Evolutionary conservation across 2,329 filamentous ascomycete species (phyloP).

Genomic region (Bipolaris zeicola): DNA sequence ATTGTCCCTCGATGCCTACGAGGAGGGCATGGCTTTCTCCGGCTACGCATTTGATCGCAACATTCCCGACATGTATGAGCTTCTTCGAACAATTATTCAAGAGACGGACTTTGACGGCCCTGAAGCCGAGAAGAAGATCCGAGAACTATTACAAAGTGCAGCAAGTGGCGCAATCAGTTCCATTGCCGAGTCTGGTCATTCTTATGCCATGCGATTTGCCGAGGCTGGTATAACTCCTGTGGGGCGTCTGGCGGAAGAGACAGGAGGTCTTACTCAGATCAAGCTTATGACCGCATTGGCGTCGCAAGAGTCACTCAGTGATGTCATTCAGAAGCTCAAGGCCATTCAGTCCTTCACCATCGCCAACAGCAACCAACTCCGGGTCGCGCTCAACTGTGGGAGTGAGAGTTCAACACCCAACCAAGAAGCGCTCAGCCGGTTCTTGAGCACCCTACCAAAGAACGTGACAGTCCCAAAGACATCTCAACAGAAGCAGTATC

Average conservation of each 20-base stretch:
- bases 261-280: slow-evolving; percentile 88
- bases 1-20: slow-evolving; percentile 69
- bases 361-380: slow-evolving; percentile 68
- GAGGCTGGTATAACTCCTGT: slow-evolving; percentile 77
- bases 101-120: slow-evolving; percentile 90
- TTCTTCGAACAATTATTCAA: slow-evolving; percentile 77
- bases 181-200: slow-evolving; percentile 88
- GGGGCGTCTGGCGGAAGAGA: slow-evolving; percentile 78
- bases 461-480: slow-evolving; percentile 37
- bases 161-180: slow-evolving; percentile 90
- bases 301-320: slow-evolving; percentile 72
- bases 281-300: slow-evolving; percentile 82
- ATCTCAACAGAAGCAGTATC: slow-evolving; percentile 44
- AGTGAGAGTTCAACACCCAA: slow-evolving; percentile 73
- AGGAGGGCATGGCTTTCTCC: slow-evolving; percentile 81
- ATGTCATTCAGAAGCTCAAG: slow-evolving; percentile 83
- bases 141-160: slow-evolving; percentile 83
- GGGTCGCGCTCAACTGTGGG: slow-evolving; percentile 86
- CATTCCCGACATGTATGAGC: slow-evolving; percentile 86
- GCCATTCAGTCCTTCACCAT: slow-evolving; percentile 81
- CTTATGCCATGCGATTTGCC: slow-evolving; percentile 82
- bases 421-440: slow-evolving; percentile 70
- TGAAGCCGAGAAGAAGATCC: slow-evolving; percentile 79
- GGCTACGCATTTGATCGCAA: slow-evolving; percentile 91
- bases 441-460: slow-evolving; percentile 66